Conservation (phyloP, 495 filamentous ascomycete genomes). For the Stereocaulon alpinum region DNA sequence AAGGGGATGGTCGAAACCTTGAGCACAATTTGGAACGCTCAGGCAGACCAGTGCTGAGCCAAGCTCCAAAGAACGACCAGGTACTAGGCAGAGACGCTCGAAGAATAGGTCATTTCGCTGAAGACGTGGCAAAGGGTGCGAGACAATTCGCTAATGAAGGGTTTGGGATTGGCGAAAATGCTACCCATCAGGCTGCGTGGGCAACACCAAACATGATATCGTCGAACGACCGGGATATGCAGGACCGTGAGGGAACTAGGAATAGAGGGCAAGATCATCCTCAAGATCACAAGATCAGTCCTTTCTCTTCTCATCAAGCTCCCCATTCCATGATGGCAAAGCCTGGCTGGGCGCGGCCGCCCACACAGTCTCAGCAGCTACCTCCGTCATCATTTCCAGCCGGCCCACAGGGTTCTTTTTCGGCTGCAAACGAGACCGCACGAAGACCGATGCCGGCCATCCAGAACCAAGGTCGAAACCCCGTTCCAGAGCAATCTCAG, state of each 20-base stretch:
- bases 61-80: not conserved
- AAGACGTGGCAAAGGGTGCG: not conserved
- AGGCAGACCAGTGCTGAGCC: not conserved
- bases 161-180: slow-evolving; percentile 1
- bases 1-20: not conserved
- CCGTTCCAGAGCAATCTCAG: not conserved
- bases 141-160: not conserved
- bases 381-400: not conserved
- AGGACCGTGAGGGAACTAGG: not conserved
- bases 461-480: not conserved
- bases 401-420: not conserved
- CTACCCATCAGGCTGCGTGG: not conserved
- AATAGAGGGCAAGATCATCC: not conserved
- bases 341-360: not conserved
- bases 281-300: not conserved
- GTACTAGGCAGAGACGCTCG: not conserved
- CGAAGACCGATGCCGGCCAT: not conserved
- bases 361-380: not conserved
- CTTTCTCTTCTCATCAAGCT: not conserved
- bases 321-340: not conserved
- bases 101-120: not conserved
- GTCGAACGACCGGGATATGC: not conserved
- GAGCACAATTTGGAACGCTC: not conserved
- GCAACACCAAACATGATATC: not conserved
- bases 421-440: not conserved